These are phyloP conservation scores for Epichloe bromicola DNA, from an alignment of 2,329 filamentous ascomycete genomes.

Conservation along the genomic window DNA sequence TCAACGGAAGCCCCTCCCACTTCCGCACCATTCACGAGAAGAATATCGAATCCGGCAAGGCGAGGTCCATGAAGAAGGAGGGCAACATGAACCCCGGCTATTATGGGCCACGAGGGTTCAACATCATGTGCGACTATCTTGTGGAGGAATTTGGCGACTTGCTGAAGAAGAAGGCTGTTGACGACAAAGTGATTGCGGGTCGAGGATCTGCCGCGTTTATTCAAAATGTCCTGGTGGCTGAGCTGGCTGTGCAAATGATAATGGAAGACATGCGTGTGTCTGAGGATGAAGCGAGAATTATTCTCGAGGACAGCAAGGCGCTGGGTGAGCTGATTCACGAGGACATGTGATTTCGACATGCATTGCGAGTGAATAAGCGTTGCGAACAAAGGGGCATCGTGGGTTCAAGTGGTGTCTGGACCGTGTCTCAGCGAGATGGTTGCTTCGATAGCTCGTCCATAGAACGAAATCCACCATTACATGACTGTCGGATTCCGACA, in stretches of 20 bases:
- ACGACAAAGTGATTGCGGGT: conserved; percentile 52
- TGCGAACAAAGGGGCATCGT: not conserved
- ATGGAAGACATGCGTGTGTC: conserved; percentile 40
- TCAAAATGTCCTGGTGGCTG: conserved; percentile 65
- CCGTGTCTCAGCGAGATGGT: not conserved
- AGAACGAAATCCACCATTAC: not conserved
- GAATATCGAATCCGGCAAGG: conserved; percentile 42
- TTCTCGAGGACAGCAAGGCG: conserved; percentile 53
- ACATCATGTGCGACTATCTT: conserved; percentile 58
- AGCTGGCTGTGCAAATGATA: conserved; percentile 43
- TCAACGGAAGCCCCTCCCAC: conserved; percentile 46
- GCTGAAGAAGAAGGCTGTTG: conserved; percentile 47
- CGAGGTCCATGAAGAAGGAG: conserved; percentile 45
- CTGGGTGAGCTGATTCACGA: conserved; percentile 58
- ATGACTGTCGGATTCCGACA: not conserved
- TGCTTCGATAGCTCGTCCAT: not conserved
- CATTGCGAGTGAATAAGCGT: not conserved
- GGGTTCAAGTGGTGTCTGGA: not conserved
- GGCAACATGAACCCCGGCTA: conserved; percentile 60
- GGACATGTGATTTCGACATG: conserved; percentile 24
- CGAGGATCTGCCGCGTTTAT: conserved; percentile 57
- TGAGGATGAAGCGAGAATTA: conserved; percentile 31
- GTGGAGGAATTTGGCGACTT: conserved; percentile 44
- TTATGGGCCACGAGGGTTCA: conserved; percentile 65
- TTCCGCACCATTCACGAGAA: conserved; percentile 45